Evolutionary conservation across 176 grass and related monocot species (phyloP).

Genomic region (Avena atlantica): DNA sequence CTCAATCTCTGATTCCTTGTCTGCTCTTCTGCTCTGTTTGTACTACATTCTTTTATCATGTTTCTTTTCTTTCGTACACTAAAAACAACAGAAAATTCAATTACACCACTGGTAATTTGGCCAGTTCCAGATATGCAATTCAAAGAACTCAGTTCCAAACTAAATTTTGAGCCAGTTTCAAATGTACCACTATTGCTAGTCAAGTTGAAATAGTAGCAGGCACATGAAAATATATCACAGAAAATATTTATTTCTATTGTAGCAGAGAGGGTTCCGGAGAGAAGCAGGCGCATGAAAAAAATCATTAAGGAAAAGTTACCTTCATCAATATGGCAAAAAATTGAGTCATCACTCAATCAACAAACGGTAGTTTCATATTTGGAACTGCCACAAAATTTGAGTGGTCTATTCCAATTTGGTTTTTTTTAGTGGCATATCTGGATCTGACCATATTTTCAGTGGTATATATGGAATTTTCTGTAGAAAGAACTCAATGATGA

Average conservation of each 20-base stretch:
- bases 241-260: not conserved
- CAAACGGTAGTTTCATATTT: not conserved
- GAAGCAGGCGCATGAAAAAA: conserved; percentile 8
- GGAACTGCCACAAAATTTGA: not conserved
- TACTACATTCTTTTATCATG: not conserved
- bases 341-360: not conserved
- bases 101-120: not conserved
- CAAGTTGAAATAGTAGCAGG: not conserved
- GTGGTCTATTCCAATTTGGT: not conserved
- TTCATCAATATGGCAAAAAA: not conserved
- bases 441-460: not conserved
- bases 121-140: not conserved
- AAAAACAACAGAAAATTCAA: conserved; percentile 10
- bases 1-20: not conserved
- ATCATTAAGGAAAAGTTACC: not conserved
- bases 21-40: not conserved
- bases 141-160: not conserved
- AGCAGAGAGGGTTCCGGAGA: not conserved
- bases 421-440: not conserved
- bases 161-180: conserved; percentile 2
- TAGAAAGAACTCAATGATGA: not conserved
- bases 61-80: conserved; percentile 4
- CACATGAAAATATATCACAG: not conserved
- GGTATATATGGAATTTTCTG: conserved; percentile 10
- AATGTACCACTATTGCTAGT: not conserved